phyloP scores from a whole-genome alignment of 257 asterid species.

The Penstemon davidsonii region DNA sequence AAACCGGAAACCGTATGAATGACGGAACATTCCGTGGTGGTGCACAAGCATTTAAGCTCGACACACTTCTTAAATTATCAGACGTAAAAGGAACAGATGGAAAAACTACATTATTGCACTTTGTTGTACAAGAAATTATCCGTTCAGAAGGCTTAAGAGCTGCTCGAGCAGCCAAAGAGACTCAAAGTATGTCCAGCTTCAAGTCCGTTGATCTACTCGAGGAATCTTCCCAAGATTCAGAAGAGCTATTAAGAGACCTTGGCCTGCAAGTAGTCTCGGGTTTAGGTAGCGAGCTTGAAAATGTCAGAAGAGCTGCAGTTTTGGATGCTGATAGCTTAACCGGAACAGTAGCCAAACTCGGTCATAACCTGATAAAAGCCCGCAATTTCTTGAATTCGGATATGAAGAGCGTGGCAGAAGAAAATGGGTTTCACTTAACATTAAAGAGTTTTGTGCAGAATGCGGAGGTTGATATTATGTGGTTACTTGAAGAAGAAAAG shows the following conservation, averaged over 20 bases:
- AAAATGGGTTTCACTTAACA: constrained; percentile 44
- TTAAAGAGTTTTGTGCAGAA: constrained; percentile 41
- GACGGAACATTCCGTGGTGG: constrained; percentile 74
- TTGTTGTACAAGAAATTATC: constrained; percentile 75
- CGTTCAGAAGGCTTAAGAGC: constrained; percentile 69
- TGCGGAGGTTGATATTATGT: constrained; percentile 45
- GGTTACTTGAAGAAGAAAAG: constrained; percentile 58
- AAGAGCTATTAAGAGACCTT: constrained; percentile 45
- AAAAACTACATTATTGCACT: constrained; percentile 70
- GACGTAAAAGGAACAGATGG: constrained; percentile 72
- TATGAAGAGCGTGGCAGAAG: constrained; percentile 36
- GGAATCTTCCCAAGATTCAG: constrained; percentile 37
- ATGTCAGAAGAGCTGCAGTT: constrained; percentile 59
- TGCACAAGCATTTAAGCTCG: constrained; percentile 71
- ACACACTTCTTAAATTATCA: constrained; percentile 62
- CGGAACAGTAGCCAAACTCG: constrained; percentile 50
- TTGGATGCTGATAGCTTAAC: constrained; percentile 52
- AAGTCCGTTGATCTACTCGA: constrained; percentile 41
- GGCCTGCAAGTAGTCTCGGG: constrained; percentile 66
- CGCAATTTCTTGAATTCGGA: constrained; percentile 38
- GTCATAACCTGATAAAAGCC: constrained; percentile 37
- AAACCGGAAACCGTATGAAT: constrained; percentile 80
- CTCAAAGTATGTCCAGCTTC: constrained; percentile 59
- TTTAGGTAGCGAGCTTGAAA: constrained; percentile 50
- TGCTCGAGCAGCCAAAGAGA: constrained; percentile 45